phyloP scores from a whole-genome alignment of 495 filamentous ascomycete genomes.

The Hamigera avellanea region DNA sequence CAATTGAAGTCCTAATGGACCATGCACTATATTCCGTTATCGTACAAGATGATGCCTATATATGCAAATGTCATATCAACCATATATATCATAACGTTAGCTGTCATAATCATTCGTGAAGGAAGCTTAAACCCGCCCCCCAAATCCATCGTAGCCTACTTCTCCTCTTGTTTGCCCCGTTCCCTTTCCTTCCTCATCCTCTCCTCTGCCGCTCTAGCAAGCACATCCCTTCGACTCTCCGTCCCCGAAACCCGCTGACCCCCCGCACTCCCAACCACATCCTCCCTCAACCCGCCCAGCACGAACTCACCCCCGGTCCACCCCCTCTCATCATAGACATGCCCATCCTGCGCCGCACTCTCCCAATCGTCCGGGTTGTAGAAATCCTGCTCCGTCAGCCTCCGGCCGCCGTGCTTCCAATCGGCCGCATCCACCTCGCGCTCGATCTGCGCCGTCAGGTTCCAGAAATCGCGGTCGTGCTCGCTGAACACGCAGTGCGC shows the following conservation, averaged over 20 bases:
- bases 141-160: slow-evolving; percentile 12
- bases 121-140: no score
- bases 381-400: slow-evolving; percentile 54
- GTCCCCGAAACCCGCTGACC: slow-evolving; percentile 12
- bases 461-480: slow-evolving; percentile 84
- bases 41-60: no score
- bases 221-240: slow-evolving; percentile 53
- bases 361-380: slow-evolving; percentile 54
- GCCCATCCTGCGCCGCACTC: slow-evolving; percentile 32
- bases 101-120: no score
- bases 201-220: slow-evolving; percentile 67
- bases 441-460: slow-evolving; percentile 75
- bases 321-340: slow-evolving; percentile 61
- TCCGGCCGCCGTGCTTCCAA: slow-evolving; percentile 57
- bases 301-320: slow-evolving; percentile 86
- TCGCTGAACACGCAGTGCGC: slow-evolving; percentile 79
- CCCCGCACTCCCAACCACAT: slow-evolving; percentile 13
- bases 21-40: no score
- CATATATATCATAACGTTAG: no score
- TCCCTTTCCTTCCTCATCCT: slow-evolving; percentile 47
- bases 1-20: no score
- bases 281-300: slow-evolving; percentile 46
- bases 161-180: slow-evolving; percentile 22
- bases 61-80: no score
- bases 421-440: slow-evolving; percentile 70